These are phyloP conservation scores for Spizellomyces sp. DNA, from an alignment of 192 early-diverging fungal species.

Conservation along the genomic window DNA sequence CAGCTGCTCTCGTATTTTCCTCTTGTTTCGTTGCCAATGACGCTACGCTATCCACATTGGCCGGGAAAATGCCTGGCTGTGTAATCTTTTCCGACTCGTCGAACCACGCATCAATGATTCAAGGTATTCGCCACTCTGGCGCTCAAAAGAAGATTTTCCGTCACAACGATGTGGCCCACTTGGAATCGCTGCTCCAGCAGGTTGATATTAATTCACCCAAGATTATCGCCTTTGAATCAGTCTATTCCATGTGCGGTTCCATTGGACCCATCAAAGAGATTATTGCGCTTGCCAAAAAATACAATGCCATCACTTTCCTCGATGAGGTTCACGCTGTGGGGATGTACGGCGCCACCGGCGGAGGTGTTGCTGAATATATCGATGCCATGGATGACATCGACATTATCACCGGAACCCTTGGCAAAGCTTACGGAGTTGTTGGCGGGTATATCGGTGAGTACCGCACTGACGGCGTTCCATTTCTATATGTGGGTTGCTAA, in stretches of 20 bases:
- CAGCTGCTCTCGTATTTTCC: slow-evolving; percentile 90
- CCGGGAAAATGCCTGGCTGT: slow-evolving; percentile 83
- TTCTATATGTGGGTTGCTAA: too few relatives aligned
- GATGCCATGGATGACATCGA: slow-evolving; percentile 89
- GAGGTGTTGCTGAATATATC: slow-evolving; percentile 93
- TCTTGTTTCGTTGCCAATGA: slow-evolving; percentile 99
- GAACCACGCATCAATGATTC: slow-evolving; percentile 99
- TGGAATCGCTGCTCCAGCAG: slow-evolving; percentile 80
- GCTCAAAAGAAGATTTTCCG: slow-evolving; percentile 88
- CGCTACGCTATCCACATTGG: slow-evolving; percentile 89
- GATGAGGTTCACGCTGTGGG: slow-evolving; percentile 99
- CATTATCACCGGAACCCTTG: slow-evolving; percentile 94
- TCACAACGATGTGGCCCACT: slow-evolving; percentile 89
- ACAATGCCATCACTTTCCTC: slow-evolving; percentile 94
- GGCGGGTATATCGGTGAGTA: slow-evolving; percentile 87
- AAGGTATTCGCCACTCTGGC: slow-evolving; percentile 91
- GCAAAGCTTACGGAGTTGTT: slow-evolving; percentile 96
- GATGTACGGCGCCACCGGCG: slow-evolving; percentile 93
- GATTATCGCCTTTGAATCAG: slow-evolving; percentile 94
- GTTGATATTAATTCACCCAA: slow-evolving; percentile 86
- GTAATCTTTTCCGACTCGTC: slow-evolving; percentile 92
- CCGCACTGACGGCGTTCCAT: not conserved
- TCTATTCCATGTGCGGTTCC: slow-evolving; percentile 97
- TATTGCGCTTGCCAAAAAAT: slow-evolving; percentile 85
- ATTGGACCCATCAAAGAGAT: slow-evolving; percentile 92